Conservation (phyloP, 106 monocot species). For the Cymbidium sinense region DNA sequence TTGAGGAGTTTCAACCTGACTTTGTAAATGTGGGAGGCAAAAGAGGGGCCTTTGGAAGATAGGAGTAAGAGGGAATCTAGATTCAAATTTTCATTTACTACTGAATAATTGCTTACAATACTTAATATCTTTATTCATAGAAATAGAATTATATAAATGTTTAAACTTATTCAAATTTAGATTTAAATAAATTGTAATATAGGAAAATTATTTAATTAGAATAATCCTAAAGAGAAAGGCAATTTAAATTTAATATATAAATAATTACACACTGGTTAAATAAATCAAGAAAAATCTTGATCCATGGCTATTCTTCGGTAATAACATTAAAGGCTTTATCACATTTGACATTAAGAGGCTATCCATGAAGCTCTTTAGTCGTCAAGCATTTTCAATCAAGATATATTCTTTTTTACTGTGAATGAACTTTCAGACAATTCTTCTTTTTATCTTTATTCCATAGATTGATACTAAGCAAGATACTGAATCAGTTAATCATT, state of each 20-base stretch:
- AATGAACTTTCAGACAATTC: background rate
- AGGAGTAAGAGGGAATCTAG: background rate
- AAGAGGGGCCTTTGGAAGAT: background rate
- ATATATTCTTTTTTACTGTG: background rate
- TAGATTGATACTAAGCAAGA: background rate
- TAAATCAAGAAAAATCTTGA: background rate
- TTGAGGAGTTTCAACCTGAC: too few relatives aligned
- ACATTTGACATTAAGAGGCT: background rate
- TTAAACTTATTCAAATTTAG: background rate
- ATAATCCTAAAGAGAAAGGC: background rate
- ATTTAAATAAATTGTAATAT: background rate
- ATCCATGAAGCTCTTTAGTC: background rate
- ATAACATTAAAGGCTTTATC: background rate
- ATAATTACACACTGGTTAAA: background rate
- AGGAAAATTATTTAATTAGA: too few relatives aligned
- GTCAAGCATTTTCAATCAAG: background rate
- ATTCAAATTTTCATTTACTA: background rate
- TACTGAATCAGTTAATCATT: background rate
- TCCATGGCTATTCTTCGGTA: background rate
- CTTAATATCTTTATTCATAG: background rate
- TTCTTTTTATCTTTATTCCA: background rate
- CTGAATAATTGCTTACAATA: background rate
- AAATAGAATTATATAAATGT: background rate
- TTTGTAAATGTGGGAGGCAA: too few relatives aligned
- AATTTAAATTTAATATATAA: background rate